These are phyloP conservation scores for Lipomyces chichibuensis DNA, from an alignment of 805 yeast genomes.

Conservation along the genomic window DNA sequence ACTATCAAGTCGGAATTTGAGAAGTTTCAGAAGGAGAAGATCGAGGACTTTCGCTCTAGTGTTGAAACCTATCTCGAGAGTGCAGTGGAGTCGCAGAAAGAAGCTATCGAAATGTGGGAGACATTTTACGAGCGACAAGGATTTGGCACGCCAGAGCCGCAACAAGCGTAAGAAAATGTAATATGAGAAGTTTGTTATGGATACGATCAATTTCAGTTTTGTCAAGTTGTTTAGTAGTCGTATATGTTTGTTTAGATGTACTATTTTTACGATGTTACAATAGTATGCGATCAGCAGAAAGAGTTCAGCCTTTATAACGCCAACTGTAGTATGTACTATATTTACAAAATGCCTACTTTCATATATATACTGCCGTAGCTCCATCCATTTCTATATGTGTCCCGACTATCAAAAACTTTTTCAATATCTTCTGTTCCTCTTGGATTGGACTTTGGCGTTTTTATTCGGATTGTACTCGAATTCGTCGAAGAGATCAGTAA, in stretches of 20 bases:
- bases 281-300: background rate
- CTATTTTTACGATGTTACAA: constrained; percentile 1
- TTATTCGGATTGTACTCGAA: constrained; percentile 21
- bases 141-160: constrained; percentile 33
- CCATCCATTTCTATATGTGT: background rate
- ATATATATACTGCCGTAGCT: background rate
- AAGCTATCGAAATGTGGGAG: constrained; percentile 56
- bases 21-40: constrained; percentile 70
- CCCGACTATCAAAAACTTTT: background rate
- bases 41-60: constrained; percentile 82
- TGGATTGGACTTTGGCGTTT: constrained; percentile 19
- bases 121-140: constrained; percentile 62
- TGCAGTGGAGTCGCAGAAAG: constrained; percentile 90
- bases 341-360: background rate
- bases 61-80: constrained; percentile 90
- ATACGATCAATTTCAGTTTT: background rate
- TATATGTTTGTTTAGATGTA: background rate
- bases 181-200: background rate
- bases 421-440: constrained; percentile 15
- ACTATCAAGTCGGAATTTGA: constrained; percentile 70
- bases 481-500: constrained; percentile 24
- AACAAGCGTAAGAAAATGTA: constrained; percentile 6
- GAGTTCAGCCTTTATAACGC: background rate
- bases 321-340: background rate
- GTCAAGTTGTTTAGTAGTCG: background rate